These are phyloP conservation scores for Saprolegnia diclina DNA, from an alignment of 352 stramenopile genomes.

Conservation along the genomic window DNA sequence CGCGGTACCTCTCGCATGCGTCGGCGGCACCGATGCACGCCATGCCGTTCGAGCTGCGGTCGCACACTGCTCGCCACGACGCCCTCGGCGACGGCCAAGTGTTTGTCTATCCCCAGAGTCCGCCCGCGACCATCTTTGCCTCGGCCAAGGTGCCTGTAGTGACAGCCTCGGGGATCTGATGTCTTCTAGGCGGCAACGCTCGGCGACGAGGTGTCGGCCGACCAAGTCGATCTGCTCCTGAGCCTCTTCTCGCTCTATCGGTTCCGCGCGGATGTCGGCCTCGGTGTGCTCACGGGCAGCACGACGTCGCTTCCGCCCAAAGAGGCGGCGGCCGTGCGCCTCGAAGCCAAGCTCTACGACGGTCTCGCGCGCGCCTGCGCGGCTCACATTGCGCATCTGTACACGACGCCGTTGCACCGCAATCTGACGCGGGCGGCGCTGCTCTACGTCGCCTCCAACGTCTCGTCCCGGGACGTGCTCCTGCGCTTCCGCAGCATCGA, in stretches of 20 bases:
- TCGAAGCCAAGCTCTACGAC: constrained; percentile 76
- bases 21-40: neutral
- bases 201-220: neutral
- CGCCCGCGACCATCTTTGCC: constrained; percentile 61
- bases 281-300: constrained; percentile 37
- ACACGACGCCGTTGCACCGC: constrained; percentile 44
- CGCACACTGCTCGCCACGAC: neutral
- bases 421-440: constrained; percentile 59
- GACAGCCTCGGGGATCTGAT: neutral
- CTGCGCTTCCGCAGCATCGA: constrained; percentile 39
- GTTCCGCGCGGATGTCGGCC: constrained; percentile 74
- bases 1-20: neutral
- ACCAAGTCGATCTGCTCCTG: constrained; percentile 67
- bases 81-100: constrained; percentile 51
- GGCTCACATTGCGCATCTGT: constrained; percentile 51
- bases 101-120: constrained; percentile 65
- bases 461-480: constrained; percentile 51
- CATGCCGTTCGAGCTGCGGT: constrained; percentile 23
- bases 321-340: constrained; percentile 47
- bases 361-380: constrained; percentile 61
- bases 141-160: constrained; percentile 40
- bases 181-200: neutral
- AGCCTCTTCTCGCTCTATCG: constrained; percentile 81
- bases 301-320: constrained; percentile 31
- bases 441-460: constrained; percentile 67